A percentile compares a stretch with the other conserved stretches of the same genome.
Conservation (phyloP, 345 rosid species). For the Psidium friedrichsthalianum region DNA sequence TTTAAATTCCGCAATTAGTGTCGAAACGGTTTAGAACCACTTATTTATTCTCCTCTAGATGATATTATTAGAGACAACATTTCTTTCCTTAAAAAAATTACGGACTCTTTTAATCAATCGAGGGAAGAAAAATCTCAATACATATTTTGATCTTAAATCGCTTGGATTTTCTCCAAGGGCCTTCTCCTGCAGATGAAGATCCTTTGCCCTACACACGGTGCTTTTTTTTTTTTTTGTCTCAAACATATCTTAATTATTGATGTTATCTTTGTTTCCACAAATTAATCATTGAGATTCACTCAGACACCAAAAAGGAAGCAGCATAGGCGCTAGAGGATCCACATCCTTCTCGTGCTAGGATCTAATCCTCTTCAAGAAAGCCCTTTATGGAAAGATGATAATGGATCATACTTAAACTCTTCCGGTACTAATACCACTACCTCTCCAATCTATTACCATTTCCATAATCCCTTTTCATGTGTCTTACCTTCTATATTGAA, state of each 20-base stretch:
- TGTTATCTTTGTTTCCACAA: background rate
- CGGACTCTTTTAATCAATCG: background rate
- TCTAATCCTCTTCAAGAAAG: background rate
- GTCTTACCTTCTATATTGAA: background rate
- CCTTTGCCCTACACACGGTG: background rate
- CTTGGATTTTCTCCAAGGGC: background rate
- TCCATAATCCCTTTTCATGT: background rate
- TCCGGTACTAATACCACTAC: background rate
- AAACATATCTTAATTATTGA: background rate
- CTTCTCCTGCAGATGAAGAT: background rate
- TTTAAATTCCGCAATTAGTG: too few species aligned
- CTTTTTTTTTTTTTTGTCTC: background rate
- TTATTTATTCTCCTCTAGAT: too few species aligned
- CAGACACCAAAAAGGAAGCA: background rate
- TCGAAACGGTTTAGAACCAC: too few species aligned
- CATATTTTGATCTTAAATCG: background rate
- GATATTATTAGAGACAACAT: too few species aligned
- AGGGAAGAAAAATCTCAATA: background rate
- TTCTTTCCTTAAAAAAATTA: too few species aligned
- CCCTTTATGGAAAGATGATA: background rate
- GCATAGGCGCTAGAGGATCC: background rate
- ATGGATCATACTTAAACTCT: background rate
- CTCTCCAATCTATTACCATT: background rate
- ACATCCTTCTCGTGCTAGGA: background rate
- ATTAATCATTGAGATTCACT: background rate